phyloP scores from a whole-genome alignment of 2,329 filamentous ascomycete species.

The Fusarium buharicum region DNA sequence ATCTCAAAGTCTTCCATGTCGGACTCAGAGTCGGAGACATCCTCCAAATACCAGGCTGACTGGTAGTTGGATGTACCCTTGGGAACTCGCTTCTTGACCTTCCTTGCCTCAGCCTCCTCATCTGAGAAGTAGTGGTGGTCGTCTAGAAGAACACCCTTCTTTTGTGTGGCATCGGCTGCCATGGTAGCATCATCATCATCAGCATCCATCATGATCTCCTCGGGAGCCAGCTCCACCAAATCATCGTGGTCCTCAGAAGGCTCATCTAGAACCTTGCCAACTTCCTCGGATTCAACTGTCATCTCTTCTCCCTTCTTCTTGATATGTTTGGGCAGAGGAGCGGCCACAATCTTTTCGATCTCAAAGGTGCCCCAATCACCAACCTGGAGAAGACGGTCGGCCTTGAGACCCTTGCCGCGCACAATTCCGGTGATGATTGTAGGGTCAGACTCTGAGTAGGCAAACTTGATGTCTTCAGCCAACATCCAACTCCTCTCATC shows the following conservation, averaged over 20 bases:
- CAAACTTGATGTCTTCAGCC: slow-evolving; percentile 82
- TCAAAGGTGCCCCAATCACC: slow-evolving; percentile 96
- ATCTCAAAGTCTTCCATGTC: slow-evolving; percentile 77
- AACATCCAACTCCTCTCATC: slow-evolving; percentile 97
- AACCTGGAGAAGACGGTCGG: slow-evolving; percentile 88
- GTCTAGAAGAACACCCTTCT: slow-evolving; percentile 91
- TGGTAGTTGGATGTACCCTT: slow-evolving; percentile 95
- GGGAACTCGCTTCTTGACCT: slow-evolving; percentile 78
- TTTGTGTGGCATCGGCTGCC: slow-evolving; percentile 55
- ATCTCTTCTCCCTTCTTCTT: slow-evolving; percentile 74
- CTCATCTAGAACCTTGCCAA: slow-evolving; percentile 70
- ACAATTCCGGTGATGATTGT: slow-evolving; percentile 86
- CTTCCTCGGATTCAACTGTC: slow-evolving; percentile 73
- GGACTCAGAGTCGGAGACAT: slow-evolving; percentile 85
- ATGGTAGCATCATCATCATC: slow-evolving; percentile 62
- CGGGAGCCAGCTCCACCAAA: slow-evolving; percentile 83
- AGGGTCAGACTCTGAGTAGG: slow-evolving; percentile 66
- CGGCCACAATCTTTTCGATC: slow-evolving; percentile 86
- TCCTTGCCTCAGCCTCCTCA: slow-evolving; percentile 61
- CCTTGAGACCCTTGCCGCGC: slow-evolving; percentile 86
- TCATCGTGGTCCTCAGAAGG: slow-evolving; percentile 86
- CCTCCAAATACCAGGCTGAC: slow-evolving; percentile 88
- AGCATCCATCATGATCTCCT: slow-evolving; percentile 78
- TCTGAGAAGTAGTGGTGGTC: slow-evolving; percentile 99
- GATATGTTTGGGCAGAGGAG: slow-evolving; percentile 71